Evolutionary conservation across 2,329 filamentous ascomycete genomes (phyloP), one percentile per base, ranked within the genome.

Genomic region (Aspergillus fischeri): DNA sequence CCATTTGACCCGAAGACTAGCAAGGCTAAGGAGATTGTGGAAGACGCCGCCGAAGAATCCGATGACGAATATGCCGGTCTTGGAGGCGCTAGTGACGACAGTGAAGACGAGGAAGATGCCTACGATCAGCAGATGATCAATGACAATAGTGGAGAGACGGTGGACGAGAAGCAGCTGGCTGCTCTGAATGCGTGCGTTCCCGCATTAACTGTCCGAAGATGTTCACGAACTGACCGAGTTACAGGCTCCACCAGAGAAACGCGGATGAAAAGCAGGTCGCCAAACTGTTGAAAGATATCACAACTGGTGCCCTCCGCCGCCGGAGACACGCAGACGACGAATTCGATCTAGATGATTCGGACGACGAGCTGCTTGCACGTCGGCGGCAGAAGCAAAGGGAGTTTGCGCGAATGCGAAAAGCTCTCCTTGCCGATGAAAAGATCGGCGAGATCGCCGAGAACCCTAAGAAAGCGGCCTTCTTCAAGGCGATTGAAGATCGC

Each of bases 11-110:
- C 88, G 74, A 92, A 91, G 74, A 92, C 89, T 72, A 95, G 91
- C 76, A 87, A 90, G 70, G 93, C 92, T 0, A 92, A 87, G 67
- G 87, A 88, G 25, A 90, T 96, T 83, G 82, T 99, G 41, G 85
- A 97, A 63, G 94, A 97, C 64, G 92, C 96, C 70, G 93, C 94
- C 59, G 91, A 96, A 67, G 94, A 99, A 75, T 99, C 94, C 0
- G 95, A 99, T 70, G 94, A 99, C 71, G 94, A 99, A 73, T 99
- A 97, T 72, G 93, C 92, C 42, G 94, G 94, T 4, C 81, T 99
- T 9, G 94, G 94, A 64, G 94, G 94, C 61, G 88, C 81, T 10
- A 93, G 92, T 73, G 92, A 93, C 59, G 93, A 97, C 64, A 91
- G 93, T 62, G 87, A 86, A 48, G 88, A 83, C 47, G 88, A 87